These are phyloP conservation scores for Yamadazyma phyllophila DNA, from an alignment of 805 yeast genomes.

Conservation along the genomic window DNA sequence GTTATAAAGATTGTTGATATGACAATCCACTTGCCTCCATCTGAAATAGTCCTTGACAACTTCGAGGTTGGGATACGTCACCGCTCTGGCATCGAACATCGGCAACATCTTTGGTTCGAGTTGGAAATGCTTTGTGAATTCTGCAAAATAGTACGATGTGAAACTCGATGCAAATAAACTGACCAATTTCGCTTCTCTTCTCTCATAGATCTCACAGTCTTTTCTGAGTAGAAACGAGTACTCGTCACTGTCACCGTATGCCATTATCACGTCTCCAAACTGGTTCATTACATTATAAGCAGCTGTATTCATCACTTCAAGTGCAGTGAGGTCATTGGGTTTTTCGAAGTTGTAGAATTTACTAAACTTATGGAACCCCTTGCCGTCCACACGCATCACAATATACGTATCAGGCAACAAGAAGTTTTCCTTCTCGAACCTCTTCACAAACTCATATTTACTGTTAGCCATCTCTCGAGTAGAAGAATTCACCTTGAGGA, in stretches of 20 bases:
- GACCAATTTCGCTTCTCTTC: slow-evolving; percentile 78
- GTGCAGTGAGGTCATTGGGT: slow-evolving; percentile 82
- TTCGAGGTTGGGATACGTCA: slow-evolving; percentile 66
- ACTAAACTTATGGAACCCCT: slow-evolving; percentile 88
- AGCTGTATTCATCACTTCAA: slow-evolving; percentile 76
- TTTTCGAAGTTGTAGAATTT: slow-evolving; percentile 70
- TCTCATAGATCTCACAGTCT: slow-evolving; percentile 67
- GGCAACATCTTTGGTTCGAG: slow-evolving; percentile 62
- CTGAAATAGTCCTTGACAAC: slow-evolving; percentile 75
- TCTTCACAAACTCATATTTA: slow-evolving; percentile 80
- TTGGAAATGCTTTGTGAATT: slow-evolving; percentile 60
- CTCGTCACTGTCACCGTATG: slow-evolving; percentile 96
- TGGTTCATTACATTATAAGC: slow-evolving; percentile 63
- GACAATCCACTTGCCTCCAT: slow-evolving; percentile 97
- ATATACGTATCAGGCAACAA: slow-evolving; percentile 80
- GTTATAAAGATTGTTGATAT: slow-evolving; percentile 90
- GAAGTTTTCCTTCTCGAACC: slow-evolving; percentile 70
- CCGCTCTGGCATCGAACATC: slow-evolving; percentile 88
- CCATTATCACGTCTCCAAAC: slow-evolving; percentile 71
- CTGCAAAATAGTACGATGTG: slow-evolving; percentile 68
- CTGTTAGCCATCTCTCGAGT: slow-evolving; percentile 68
- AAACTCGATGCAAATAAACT: slow-evolving; percentile 81
- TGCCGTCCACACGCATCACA: slow-evolving; percentile 86
- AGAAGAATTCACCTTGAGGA: too few species aligned
- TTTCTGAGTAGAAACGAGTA: slow-evolving; percentile 75